Percentiles rank a stretch among this genome's conserved stretches.
These are phyloP conservation scores for Fraxinus floribunda DNA, from an alignment of 305 asterid species.

Conservation along the genomic window DNA sequence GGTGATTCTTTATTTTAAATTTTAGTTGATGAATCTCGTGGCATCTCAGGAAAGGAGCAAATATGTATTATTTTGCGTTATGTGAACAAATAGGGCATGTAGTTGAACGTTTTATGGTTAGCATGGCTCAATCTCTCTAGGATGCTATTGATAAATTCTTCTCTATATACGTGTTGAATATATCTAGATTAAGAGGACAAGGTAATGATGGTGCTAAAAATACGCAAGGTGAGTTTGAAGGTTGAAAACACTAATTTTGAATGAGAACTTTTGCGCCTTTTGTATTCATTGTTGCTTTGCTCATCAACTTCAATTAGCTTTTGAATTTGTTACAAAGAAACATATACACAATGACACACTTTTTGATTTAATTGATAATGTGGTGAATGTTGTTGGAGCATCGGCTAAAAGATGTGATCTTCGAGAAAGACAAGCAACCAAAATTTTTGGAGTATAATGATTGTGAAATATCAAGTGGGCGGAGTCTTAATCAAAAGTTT, in stretches of 20 bases:
- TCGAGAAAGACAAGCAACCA: neutral
- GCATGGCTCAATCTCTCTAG: neutral
- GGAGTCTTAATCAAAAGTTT: neutral
- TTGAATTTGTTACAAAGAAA: neutral
- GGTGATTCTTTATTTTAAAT: neutral
- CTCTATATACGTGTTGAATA: neutral
- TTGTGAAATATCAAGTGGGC: neutral
- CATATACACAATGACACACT: neutral
- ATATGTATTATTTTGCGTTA: neutral
- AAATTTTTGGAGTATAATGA: neutral
- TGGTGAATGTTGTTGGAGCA: constrained; percentile 7
- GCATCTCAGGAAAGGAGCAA: neutral
- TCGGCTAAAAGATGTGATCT: neutral
- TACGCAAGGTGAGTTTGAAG: constrained; percentile 13
- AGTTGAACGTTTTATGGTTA: neutral
- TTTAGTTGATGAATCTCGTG: neutral
- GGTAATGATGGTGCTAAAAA: constrained; percentile 25
- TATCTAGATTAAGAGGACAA: neutral
- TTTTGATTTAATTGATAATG: neutral
- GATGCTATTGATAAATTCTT: neutral
- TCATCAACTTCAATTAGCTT: neutral
- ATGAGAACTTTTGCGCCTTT: constrained; percentile 1
- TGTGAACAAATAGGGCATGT: neutral
- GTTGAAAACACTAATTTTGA: constrained; percentile 16
- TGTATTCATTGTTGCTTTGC: neutral